Conservation (phyloP, 805 yeast genomes). For the Barnettozyma wickerhamii region DNA sequence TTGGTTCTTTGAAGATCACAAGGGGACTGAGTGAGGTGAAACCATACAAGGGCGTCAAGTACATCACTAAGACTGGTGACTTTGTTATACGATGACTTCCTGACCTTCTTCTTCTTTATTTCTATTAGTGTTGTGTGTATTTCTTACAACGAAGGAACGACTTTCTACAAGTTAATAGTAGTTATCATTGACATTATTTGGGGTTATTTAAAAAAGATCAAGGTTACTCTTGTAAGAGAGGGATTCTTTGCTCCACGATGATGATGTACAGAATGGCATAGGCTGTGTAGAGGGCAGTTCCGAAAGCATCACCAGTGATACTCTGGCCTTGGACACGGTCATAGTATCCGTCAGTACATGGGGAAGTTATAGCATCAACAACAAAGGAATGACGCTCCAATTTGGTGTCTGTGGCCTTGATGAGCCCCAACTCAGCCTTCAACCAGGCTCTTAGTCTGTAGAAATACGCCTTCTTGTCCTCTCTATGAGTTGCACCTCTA, state of each 20-base stretch:
- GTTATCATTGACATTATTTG: too few relatives aligned
- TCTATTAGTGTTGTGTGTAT: too few relatives aligned
- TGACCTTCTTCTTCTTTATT: neutral
- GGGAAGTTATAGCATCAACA: constrained; percentile 20
- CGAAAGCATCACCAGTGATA: too few relatives aligned
- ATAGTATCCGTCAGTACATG: constrained; percentile 18
- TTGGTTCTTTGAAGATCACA: constrained; percentile 56
- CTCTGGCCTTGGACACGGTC: too few relatives aligned
- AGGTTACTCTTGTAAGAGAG: too few relatives aligned
- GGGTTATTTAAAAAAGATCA: too few relatives aligned
- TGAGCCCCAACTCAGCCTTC: neutral
- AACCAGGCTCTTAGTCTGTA: neutral
- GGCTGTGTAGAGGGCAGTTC: too few relatives aligned
- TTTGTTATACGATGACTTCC: constrained; percentile 26
- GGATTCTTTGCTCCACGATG: too few relatives aligned
- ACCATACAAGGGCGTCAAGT: constrained; percentile 91
- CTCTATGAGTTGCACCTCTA: constrained; percentile 16
- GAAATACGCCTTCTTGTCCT: neutral
- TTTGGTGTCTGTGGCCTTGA: constrained; percentile 1
- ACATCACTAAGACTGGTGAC: constrained; percentile 61
- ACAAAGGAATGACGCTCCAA: constrained; percentile 17
- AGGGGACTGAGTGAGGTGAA: constrained; percentile 61
- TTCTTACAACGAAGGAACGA: too few relatives aligned
- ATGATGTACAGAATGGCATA: too few relatives aligned
- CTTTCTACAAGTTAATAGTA: too few relatives aligned